Conservation (phyloP, 176 grass and related monocot species). For the Carex kokanica region DNA sequence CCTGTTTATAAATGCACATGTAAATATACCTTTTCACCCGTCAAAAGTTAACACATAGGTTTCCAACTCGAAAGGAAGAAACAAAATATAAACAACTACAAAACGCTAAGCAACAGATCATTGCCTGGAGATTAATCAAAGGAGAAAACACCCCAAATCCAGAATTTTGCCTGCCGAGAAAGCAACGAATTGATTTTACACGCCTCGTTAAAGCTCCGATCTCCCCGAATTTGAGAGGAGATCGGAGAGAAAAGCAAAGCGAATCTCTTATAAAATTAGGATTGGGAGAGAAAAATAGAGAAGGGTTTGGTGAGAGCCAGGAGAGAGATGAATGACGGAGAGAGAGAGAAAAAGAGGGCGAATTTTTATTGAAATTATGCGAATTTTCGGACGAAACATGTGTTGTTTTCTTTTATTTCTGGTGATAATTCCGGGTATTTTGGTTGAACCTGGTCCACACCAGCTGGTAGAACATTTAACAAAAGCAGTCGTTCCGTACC, state of each 20-base stretch:
- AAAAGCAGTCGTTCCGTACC: neutral
- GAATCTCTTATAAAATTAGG: slow-evolving; percentile 24
- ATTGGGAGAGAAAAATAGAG: slow-evolving; percentile 18
- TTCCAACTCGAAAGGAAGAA: neutral
- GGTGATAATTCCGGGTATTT: neutral
- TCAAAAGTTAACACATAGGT: neutral
- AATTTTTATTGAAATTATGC: slow-evolving; percentile 6
- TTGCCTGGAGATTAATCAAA: slow-evolving; percentile 21
- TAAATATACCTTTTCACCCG: slow-evolving; percentile 9
- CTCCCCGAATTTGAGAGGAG: slow-evolving; percentile 26
- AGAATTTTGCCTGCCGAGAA: neutral
- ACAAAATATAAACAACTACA: neutral
- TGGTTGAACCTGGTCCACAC: neutral
- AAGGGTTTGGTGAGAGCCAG: slow-evolving; percentile 24
- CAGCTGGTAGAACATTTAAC: too few relatives aligned
- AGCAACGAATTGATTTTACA: slow-evolving; percentile 6
- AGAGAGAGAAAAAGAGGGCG: neutral
- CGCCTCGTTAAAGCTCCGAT: slow-evolving; percentile 7
- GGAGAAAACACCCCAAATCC: neutral
- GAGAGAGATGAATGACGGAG: slow-evolving; percentile 27
- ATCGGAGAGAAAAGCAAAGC: slow-evolving; percentile 17
- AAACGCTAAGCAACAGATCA: slow-evolving; percentile 9
- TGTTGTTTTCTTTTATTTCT: slow-evolving; percentile 19
- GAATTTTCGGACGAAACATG: slow-evolving; percentile 11
- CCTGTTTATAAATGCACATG: neutral